Evolutionary conservation across 148 eudicot species (phyloP).

Genomic region (Vaccinium myrtillus): DNA sequence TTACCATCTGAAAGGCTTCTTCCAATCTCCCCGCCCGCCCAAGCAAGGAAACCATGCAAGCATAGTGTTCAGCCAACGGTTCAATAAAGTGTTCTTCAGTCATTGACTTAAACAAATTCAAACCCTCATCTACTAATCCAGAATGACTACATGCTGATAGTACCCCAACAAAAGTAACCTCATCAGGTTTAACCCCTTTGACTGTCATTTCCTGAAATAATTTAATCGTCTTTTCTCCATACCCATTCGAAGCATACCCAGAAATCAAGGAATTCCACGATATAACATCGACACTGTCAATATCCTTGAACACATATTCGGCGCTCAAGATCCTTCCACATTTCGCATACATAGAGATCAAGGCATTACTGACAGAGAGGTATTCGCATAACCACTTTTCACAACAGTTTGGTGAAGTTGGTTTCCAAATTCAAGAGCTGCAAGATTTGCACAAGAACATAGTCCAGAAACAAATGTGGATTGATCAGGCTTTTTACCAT

Average conservation of each 20-base stretch:
- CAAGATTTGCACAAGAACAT: conserved; percentile 21
- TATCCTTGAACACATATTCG: conserved; percentile 10
- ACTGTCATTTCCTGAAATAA: conserved; percentile 42
- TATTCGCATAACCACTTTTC: conserved; percentile 20
- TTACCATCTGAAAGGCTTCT: conserved; percentile 47
- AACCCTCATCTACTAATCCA: conserved; percentile 55
- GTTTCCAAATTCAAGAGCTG: conserved; percentile 20
- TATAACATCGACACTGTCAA: conserved; percentile 9
- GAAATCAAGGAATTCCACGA: conserved; percentile 23
- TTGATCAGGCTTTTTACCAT: conserved; percentile 20
- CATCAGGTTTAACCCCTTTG: conserved; percentile 27
- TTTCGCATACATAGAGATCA: conserved; percentile 28
- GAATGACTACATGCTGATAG: conserved; percentile 78
- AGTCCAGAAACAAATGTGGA: conserved; percentile 19
- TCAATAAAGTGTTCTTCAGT: conserved; percentile 43
- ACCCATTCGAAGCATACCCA: conserved; percentile 23
- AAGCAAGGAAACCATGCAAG: conserved; percentile 75
- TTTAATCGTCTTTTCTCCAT: conserved; percentile 14
- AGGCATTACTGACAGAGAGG: conserved; percentile 19
- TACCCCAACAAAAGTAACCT: conserved; percentile 49
- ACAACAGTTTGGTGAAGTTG: conserved; percentile 22
- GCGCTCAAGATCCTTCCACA: conserved; percentile 18
- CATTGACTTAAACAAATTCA: conserved; percentile 57
- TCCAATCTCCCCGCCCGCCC: conserved; percentile 73
- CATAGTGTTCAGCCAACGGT: conserved; percentile 64